Evolutionary conservation across 2,329 filamentous ascomycete species (phyloP).

Genomic region (Sporothrix sp.): DNA sequence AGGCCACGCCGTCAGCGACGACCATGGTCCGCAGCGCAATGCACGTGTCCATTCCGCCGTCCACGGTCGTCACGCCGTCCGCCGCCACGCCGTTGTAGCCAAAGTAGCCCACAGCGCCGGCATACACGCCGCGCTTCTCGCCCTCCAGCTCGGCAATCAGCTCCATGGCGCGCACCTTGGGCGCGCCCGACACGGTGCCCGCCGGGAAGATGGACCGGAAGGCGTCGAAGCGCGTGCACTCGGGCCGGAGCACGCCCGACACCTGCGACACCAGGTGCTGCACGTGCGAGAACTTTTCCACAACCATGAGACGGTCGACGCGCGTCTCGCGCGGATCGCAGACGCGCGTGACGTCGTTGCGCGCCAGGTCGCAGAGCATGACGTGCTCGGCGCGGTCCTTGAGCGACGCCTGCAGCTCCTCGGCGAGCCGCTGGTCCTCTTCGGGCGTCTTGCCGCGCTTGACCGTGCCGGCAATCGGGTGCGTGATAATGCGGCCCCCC

Average conservation of each 20-base stretch:
- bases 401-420: constrained; percentile 65
- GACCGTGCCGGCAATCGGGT: constrained; percentile 94
- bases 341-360: constrained; percentile 94
- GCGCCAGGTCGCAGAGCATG: constrained; percentile 92
- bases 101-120: constrained; percentile 93
- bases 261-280: constrained; percentile 96
- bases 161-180: constrained; percentile 95
- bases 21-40: constrained; percentile 84
- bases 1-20: constrained; percentile 81
- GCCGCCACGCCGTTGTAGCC: constrained; percentile 65
- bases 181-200: constrained; percentile 88
- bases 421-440: constrained; percentile 71
- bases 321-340: constrained; percentile 83
- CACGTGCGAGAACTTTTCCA: constrained; percentile 91
- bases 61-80: constrained; percentile 49
- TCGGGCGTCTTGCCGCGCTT: constrained; percentile 71
- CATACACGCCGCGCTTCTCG: constrained; percentile 92
- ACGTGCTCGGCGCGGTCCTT: constrained; percentile 95
- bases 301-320: constrained; percentile 89
- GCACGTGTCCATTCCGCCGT: constrained; percentile 87
- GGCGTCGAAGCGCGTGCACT: constrained; percentile 85
- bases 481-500: constrained; percentile 72
- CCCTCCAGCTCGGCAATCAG: constrained; percentile 87
- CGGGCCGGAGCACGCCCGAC: constrained; percentile 73
- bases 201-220: constrained; percentile 96